phyloP scores from a whole-genome alignment of 2,329 filamentous ascomycete species.

The Blumeria hordei region DNA sequence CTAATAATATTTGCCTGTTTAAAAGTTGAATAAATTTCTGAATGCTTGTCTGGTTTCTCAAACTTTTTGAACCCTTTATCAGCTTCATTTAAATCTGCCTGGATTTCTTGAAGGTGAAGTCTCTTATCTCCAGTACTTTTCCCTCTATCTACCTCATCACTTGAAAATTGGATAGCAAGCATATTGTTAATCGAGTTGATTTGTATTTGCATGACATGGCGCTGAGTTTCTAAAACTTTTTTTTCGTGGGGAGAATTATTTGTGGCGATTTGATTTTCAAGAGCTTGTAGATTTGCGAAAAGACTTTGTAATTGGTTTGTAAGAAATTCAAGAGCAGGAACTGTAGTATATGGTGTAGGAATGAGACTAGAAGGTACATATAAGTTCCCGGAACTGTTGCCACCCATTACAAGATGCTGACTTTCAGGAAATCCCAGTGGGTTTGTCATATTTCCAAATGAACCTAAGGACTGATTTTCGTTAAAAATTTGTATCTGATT shows the following conservation, averaged over 20 bases:
- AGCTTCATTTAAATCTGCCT: too few species aligned
- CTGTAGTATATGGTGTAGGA: constrained; percentile 2
- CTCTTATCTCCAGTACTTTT: neutral
- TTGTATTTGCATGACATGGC: constrained; percentile 18
- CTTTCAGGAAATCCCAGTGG: constrained; percentile 6
- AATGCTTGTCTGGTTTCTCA: too few species aligned
- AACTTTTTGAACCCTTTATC: too few species aligned
- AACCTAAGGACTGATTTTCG: constrained; percentile 6
- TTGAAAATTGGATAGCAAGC: neutral
- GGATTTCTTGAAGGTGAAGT: too few species aligned
- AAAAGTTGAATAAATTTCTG: too few species aligned
- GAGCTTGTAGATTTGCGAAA: constrained; percentile 26
- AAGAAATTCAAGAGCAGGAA: constrained; percentile 5
- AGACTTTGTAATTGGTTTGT: constrained; percentile 17
- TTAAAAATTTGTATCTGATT: constrained; percentile 3
- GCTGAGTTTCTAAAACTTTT: constrained; percentile 22
- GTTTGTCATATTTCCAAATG: constrained; percentile 2
- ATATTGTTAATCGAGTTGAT: constrained; percentile 8
- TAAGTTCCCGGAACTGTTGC: constrained; percentile 2
- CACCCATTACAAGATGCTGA: constrained; percentile 7
- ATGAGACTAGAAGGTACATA: constrained; percentile 3
- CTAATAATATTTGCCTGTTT: neutral
- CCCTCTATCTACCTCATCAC: neutral
- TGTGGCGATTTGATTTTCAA: constrained; percentile 33
- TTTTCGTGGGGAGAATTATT: constrained; percentile 40